Conservation (phyloP, 2,329 filamentous ascomycete genomes). For the Fusarium sp. region DNA sequence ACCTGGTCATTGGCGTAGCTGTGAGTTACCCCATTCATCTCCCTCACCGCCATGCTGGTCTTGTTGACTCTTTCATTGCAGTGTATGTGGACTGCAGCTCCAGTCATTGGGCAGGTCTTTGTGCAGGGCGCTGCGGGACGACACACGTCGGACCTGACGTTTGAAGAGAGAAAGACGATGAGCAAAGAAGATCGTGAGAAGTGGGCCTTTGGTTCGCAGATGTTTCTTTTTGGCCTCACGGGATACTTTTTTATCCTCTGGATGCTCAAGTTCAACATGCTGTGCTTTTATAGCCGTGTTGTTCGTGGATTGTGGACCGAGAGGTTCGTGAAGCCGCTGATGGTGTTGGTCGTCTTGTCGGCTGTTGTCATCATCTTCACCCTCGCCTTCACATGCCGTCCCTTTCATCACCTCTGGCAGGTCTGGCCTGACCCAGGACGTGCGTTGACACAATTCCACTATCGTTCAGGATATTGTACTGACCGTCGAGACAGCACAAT, state of each 20-base stretch:
- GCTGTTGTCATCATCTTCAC: slow-evolving; percentile 48
- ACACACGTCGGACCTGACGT: slow-evolving; percentile 50
- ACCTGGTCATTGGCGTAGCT: slow-evolving; percentile 44
- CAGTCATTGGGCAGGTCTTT: slow-evolving; percentile 47
- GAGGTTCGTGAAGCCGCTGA: slow-evolving; percentile 54
- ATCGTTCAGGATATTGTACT: neutral
- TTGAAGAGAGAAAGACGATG: slow-evolving; percentile 52
- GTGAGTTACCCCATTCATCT: neutral
- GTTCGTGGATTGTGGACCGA: slow-evolving; percentile 55
- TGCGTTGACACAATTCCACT: slow-evolving; percentile 37
- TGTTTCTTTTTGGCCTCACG: slow-evolving; percentile 54
- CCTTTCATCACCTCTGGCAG: slow-evolving; percentile 54
- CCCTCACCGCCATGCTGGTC: accelerated
- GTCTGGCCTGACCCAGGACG: slow-evolving; percentile 57
- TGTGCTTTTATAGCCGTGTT: slow-evolving; percentile 58
- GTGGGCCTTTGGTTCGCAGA: slow-evolving; percentile 54
- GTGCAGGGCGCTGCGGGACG: slow-evolving; percentile 48
- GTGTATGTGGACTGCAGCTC: slow-evolving; percentile 40
- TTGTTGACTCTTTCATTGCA: neutral
- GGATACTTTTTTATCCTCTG: slow-evolving; percentile 57
- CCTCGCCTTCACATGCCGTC: slow-evolving; percentile 51
- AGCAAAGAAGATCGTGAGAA: slow-evolving; percentile 44
- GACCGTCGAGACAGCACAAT: slow-evolving; percentile 32
- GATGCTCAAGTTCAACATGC: slow-evolving; percentile 60
- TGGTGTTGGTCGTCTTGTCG: slow-evolving; percentile 50